Percentiles rank a stretch among this genome's conserved stretches.
Conservation (phyloP, 768 basidiomycete species). For the Podaxis rugospora region DNA sequence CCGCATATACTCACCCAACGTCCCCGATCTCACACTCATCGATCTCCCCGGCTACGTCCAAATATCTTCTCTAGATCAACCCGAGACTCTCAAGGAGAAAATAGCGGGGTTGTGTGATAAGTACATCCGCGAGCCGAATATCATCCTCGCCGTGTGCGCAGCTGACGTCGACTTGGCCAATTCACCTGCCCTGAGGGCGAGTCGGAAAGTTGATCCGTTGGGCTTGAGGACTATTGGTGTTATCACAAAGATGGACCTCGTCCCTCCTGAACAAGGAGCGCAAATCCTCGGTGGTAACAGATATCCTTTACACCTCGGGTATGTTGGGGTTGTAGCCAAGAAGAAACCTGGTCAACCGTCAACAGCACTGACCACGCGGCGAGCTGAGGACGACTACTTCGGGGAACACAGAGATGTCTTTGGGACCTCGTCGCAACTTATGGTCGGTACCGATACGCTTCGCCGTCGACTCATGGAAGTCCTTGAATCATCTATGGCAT, state of each 20-base stretch:
- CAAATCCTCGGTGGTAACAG: slow-evolving; percentile 80
- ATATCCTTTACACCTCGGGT: slow-evolving; percentile 96
- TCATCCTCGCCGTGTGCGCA: slow-evolving; percentile 97
- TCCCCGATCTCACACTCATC: slow-evolving; percentile 96
- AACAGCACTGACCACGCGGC: slow-evolving; percentile 43
- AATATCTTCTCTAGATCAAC: slow-evolving; percentile 92
- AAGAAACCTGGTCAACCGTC: slow-evolving; percentile 50
- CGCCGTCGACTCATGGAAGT: slow-evolving; percentile 93
- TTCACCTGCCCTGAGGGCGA: slow-evolving; percentile 91
- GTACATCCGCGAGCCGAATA: slow-evolving; percentile 99
- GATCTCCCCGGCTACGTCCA: slow-evolving; percentile 98
- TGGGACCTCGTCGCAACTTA: slow-evolving; percentile 56
- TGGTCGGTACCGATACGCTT: slow-evolving; percentile 91
- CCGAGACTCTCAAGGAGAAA: slow-evolving; percentile 90
- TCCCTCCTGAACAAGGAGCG: slow-evolving; percentile 80
- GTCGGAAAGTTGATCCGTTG: slow-evolving; percentile 90
- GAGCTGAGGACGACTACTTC: slow-evolving; percentile 68
- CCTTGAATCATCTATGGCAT: slow-evolving; percentile 95
- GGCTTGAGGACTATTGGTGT: slow-evolving; percentile 96
- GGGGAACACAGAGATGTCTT: slow-evolving; percentile 57
- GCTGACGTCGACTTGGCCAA: slow-evolving; percentile 99
- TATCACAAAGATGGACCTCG: slow-evolving; percentile 98
- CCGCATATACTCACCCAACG: slow-evolving; percentile 91
- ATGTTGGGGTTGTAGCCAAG: slow-evolving; percentile 95
- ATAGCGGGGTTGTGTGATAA: slow-evolving; percentile 86